Evolutionary conservation across 352 stramenopile genomes (phyloP), one percentile per base, ranked within the genome.

Genomic region (Pythium aristosporum): DNA sequence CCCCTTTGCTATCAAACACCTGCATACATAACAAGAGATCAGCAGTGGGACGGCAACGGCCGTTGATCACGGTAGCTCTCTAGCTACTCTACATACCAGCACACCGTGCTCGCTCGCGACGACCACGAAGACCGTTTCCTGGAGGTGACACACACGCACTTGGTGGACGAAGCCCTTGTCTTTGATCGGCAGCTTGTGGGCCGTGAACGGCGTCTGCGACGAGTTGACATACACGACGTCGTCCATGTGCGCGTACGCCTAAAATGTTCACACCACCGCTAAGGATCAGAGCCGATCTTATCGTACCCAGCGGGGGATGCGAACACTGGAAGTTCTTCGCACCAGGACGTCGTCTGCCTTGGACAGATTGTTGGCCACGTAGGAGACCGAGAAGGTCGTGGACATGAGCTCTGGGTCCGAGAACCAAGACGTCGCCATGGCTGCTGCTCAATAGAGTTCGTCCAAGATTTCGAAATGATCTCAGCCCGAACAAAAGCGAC

Each of bases 1-100:
- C 74, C 15, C 82, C 80, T 30, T 76, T 80, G 10, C 42, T 68
- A 39, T 92, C 80, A 49, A 86, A 90, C 44, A 90, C 81, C 83
- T 92, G 9, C 7, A 25, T n/a, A 50, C n/a, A 30, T 30, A 5
- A 5, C 8, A n/a, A 50, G 44, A 32, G n/a, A 50, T 30, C 7
- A 13, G 44, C 20, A 23, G 42, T 12, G n/a, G 25, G 34, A 39
- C 1, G 34, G 34, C 34, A 39, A 39, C 34, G 34, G 11, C 0
- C 8, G 11, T n/a, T n/a, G n/a, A n/a, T n/a, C n/a, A n/a, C 21
- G 11, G 23, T 25, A 15, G 28, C 12, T 11, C 13, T 58, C 36
- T 10, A n/a, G 18, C 3, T 21, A 20, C 16, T 21, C 5, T 34
- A 11, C 61, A 9, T 62, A 89, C 79, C 72, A 87, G 76, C 20